A percentile compares a stretch with the other conserved stretches of the same genome.
phyloP scores from a whole-genome alignment of 495 filamentous ascomycete species.

The Podospora pseudoanserina region DNA sequence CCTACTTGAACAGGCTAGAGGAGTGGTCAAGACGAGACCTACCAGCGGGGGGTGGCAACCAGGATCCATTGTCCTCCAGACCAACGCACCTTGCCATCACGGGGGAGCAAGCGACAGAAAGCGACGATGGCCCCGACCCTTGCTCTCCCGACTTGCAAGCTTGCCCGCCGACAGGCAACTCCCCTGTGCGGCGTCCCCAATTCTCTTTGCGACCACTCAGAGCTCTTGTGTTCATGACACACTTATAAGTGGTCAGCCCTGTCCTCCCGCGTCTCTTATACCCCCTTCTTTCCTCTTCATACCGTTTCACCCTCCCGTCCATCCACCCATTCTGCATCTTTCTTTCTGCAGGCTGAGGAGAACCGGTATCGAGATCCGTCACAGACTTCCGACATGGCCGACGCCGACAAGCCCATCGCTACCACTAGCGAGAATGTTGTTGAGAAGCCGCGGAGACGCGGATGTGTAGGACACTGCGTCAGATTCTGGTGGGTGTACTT shows the following conservation, averaged over 20 bases:
- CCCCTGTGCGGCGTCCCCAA: slow-evolving; percentile 2
- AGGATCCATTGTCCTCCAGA: slow-evolving; percentile 8
- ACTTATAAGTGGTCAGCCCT: slow-evolving; percentile 12
- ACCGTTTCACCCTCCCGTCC: neutral
- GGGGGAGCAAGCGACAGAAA: neutral
- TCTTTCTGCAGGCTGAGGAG: neutral
- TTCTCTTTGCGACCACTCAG: slow-evolving; percentile 4
- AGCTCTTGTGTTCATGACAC: slow-evolving; percentile 4
- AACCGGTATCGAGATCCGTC: slow-evolving; percentile 14
- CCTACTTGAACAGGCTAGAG: slow-evolving; percentile 5
- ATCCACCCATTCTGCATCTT: neutral
- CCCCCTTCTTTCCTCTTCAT: slow-evolving; percentile 3
- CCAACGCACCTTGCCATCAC: neutral
- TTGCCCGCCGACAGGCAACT: slow-evolving; percentile 3
- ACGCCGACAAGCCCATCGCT: slow-evolving; percentile 25
- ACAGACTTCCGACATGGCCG: slow-evolving; percentile 21
- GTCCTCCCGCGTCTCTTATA: slow-evolving; percentile 1
- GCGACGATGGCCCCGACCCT: neutral
- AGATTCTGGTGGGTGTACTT: slow-evolving; percentile 73
- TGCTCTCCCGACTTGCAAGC: slow-evolving; percentile 3
- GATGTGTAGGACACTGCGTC: slow-evolving; percentile 40
- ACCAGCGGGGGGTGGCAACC: slow-evolving; percentile 5
- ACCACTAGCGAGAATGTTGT: slow-evolving; percentile 26
- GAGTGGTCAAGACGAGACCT: neutral
- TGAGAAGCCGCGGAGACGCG: slow-evolving; percentile 26